Base-by-base conservation (phyloP, 352 stramenopile genomes). In the Globisporangium orthogonon region DNA sequence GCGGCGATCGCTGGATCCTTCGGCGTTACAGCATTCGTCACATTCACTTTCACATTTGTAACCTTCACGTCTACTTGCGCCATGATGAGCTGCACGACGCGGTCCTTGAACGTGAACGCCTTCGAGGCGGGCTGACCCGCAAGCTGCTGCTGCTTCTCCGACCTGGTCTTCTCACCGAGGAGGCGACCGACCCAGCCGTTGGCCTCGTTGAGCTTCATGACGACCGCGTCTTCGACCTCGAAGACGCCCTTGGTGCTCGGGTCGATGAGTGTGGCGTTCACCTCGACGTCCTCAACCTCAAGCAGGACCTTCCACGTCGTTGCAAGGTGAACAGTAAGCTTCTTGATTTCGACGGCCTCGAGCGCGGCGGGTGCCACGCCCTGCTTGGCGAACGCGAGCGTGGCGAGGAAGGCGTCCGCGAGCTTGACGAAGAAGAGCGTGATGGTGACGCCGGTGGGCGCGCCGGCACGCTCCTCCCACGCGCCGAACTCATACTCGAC, bases 31-130 rank as follows among this genome's bases (percentile, higher is more conserved):
- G 74, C 41, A 6, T 61, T 71, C 28, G 65, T 81, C 37, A 79
- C 68, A 13, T 54, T 59, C 33, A 87, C 57, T 54, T 65, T 63
- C 43, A 83, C 62, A 23, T 79, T 55, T 10, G 52, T 76, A 49
- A 85, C 62, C 47, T 80, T 71, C 31, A 87, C 54, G 28, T 87
- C 77, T 46, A 86, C 66, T 54, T 87, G 77, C 2, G 75, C 73
- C n/a, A 78, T 68, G 18, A 86, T 66, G 41, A 77, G 62, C 58
- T 87, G 77, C 23, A 87, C 51, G 30, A 86, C 73, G 33, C 77
- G 77, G 53, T 87, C 77, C 33, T 86, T 84, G 40, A 85, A 86
- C 11, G 67, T 70, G 48, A 82, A 87, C 17, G 56, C 48, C 37
- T 70, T 31, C 33, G 40, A 3, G 54, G 23, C 37, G 56, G 39